A percentile compares a stretch with the other conserved stretches of the same genome.
Evolutionary conservation across 306 rosid species (phyloP).

Genomic region (Castanea mollissima): DNA sequence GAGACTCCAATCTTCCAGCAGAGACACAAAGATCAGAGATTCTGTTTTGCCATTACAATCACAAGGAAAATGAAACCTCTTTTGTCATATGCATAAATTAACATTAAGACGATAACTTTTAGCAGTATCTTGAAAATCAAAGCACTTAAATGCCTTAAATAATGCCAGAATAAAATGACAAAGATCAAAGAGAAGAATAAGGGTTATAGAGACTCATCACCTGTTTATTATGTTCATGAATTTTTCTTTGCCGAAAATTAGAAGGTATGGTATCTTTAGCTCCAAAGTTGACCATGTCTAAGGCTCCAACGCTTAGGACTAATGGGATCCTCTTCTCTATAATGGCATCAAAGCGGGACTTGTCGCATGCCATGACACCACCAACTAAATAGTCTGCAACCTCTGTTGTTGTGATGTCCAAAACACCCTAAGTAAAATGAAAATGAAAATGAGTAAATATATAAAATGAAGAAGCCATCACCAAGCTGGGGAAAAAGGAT

Average conservation of each 20-base stretch:
- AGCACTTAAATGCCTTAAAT: constrained; percentile 11
- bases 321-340: constrained; percentile 70
- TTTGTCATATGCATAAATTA: constrained; percentile 10
- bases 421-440: constrained; percentile 55
- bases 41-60: constrained; percentile 11
- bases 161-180: constrained; percentile 21
- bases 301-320: constrained; percentile 80
- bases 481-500: constrained; percentile 6
- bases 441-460: constrained; percentile 3
- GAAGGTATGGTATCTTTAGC: constrained; percentile 71
- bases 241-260: constrained; percentile 58
- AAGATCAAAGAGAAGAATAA: constrained; percentile 13
- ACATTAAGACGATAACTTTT: neutral
- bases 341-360: constrained; percentile 72
- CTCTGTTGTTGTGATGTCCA: constrained; percentile 90
- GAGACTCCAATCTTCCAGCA: constrained; percentile 1
- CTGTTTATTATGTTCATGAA: constrained; percentile 82
- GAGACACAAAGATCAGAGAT: constrained; percentile 13
- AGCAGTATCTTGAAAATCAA: neutral
- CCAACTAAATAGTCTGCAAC: constrained; percentile 82
- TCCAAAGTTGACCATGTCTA: constrained; percentile 94
- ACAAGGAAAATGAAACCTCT: neutral
- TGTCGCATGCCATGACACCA: constrained; percentile 90
- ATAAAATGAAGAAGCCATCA: constrained; percentile 14
- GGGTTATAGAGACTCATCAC: constrained; percentile 39